Base-by-base conservation (phyloP, 495 filamentous ascomycete species). In the Penicillium longicatenatum region DNA sequence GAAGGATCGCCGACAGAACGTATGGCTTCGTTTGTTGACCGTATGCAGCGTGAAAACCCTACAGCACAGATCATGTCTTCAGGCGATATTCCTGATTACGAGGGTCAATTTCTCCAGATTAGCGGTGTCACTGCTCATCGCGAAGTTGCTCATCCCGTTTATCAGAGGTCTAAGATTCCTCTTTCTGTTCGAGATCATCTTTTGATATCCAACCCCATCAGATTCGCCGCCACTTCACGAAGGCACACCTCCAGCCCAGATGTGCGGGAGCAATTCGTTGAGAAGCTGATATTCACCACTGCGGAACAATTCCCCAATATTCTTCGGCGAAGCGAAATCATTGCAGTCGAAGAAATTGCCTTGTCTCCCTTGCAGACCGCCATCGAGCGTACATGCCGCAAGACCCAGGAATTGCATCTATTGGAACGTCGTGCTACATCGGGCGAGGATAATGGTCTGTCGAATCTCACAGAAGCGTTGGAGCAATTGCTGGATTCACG, bases 71-170 rank as follows among this genome's bases (percentile, higher is more conserved):
- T 98, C 56, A 75, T 94, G 47, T 82, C 84, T 4, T 82, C 83
- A 48, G 85, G 84, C 8, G 83, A 89, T 19, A 80, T 88, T 11
- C 86, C 93, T 43, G 90, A 94, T 66, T 81, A 89, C 22, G 95
- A 99, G 76, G 94, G 95, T 26, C 94, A 99, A 72, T 98, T 88
- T 74, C 73, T 98, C 20, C 89, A 93, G 48, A 88, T 98, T 59
- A 92, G 81, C 50, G 74, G 89, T 16, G 86, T 98, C 48, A 89
- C 81, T 44, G 84, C 89, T 8, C 84, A 97, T 66, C 91, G 91
- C 43, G 89, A 97, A 62, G 80, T 94, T 22, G 72, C 71, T 6
- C 91, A 97, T 68, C 89, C 89, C n/a, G 88, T 98, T 14, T 96
- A 90, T 67, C 92, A 96, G 68, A 86, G 91, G 20, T 80, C 88